These are phyloP conservation scores for Zopfochytrium polystomum DNA, from an alignment of 371 early-diverging fungal species.

Conservation along the genomic window DNA sequence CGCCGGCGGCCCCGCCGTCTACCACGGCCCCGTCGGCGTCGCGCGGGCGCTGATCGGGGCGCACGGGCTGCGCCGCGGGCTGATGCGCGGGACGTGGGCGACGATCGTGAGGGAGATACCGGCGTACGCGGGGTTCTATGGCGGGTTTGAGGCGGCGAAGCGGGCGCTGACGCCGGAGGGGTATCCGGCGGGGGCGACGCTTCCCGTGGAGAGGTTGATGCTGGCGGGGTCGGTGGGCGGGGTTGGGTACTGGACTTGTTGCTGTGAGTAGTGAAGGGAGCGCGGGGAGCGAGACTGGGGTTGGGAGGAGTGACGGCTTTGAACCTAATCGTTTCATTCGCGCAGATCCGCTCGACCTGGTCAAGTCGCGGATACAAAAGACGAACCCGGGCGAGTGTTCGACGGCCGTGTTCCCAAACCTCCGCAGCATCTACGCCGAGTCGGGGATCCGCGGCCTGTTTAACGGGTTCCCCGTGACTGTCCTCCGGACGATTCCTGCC, in stretches of 20 bases:
- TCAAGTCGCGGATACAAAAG: conserved; percentile 69
- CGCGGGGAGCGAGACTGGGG: background rate
- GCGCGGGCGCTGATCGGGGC: background rate
- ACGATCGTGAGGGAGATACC: conserved; percentile 77
- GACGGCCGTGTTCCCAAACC: conserved; percentile 7
- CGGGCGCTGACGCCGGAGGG: conserved; percentile 33
- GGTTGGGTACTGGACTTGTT: conserved; percentile 73
- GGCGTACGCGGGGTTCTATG: conserved; percentile 76
- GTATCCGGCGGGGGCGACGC: conserved; percentile 1
- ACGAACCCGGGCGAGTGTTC: conserved; percentile 7
- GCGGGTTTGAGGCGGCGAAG: conserved; percentile 74
- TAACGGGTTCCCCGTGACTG: conserved; percentile 21
- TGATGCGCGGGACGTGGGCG: conserved; percentile 77
- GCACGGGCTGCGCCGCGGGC: conserved; percentile 46
- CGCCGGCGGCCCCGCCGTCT: background rate
- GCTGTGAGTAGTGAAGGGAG: conserved; percentile 34
- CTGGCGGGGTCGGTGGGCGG: conserved; percentile 73
- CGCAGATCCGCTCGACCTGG: conserved; percentile 71
- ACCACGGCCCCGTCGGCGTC: background rate
- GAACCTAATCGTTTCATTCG: background rate
- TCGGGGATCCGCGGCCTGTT: conserved; percentile 16
- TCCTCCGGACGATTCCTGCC: conserved; percentile 29
- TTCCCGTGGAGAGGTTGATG: conserved; percentile 63
- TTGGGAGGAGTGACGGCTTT: no score
- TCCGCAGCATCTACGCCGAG: conserved; percentile 10